Evolutionary conservation across 2,329 filamentous ascomycete genomes (phyloP), one percentile per base, ranked within the genome.

Genomic region (Claviceps arundinis): DNA sequence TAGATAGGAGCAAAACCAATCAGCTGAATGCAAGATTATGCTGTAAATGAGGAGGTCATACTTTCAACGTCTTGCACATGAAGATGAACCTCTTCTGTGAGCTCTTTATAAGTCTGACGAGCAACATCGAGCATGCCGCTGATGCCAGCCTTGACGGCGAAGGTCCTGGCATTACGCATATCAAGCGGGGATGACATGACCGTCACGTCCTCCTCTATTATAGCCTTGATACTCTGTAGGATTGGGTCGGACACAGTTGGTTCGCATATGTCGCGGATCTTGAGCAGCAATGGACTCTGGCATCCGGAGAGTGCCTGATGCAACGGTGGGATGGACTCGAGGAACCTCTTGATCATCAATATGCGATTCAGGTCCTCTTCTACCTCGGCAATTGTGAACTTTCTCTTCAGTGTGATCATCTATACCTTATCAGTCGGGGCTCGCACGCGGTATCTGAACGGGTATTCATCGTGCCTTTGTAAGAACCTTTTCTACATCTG

Each of bases 91-190:
- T 95, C 88, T 48, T 85, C 79, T 5, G 84, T 93, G 1, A 85
- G 81, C 64, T 97, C 91, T 60, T 93, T 94, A 68, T 93, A 96
- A 0, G 88, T 89, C 60, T 89, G 85, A 5, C 90, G 80, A 37
- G 89, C 87, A 40, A 96, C 86, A 67, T 96, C 91, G 4, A 97
- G 78, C 52, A 96, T 77, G 2, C 87, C 87, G 59, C 88, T 89
- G 43, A 93, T 81, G 0, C 88, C 87, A 46, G 88, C 81, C 70
- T 85, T 93, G 37, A 97, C 84, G 22, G 91, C 91, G 69, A 94
- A 96, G 0, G 85, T 87, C 56, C 91, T 77, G 63, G 97, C 91
- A 55, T 96, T 95, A 14, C 90, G 80, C 52, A 95, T 73, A 56
- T 96, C 91, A 4, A 97, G 74, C 0, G 93, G 85, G 22, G 84